Base-by-base conservation (phyloP, 2,329 filamentous ascomycete species). In the Penicillium sp. region DNA sequence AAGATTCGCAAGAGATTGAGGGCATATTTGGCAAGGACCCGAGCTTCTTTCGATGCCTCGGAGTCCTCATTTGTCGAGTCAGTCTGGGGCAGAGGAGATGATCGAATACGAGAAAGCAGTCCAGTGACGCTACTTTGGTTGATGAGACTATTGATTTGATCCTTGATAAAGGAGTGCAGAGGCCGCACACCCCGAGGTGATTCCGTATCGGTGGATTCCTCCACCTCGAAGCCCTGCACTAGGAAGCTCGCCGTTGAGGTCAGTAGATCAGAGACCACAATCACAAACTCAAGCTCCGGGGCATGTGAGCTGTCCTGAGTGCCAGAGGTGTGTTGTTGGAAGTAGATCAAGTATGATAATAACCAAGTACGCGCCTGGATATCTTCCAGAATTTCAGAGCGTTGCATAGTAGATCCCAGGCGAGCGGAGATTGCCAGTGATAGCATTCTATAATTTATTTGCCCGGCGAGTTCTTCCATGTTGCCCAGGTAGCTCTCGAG, bases 1-100 rank as follows among this genome's bases (percentile, higher is more conserved):
- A 98, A 98, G 68, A 93, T 93, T 60, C 91, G 87, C 4, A 98
- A 81, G 3, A 99, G 80, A 0, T 91, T 93, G 42, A 98, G 81
- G 2, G 93, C 92, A 72, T 97, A 98, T 30, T 90, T 92, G 13
- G 94, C 92, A 42, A 97, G 81, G 13, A 92, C 80, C 67, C 89
- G 90, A 2, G 91, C 89, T 71, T 90, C 86, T 60, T 84, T 80
- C 7, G 79, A 78, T 25, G 81, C 70, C 70, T 79, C 71, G 65
- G 77, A 63, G 68, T 71, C 54, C 16, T 59, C 59, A 46, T 65
- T 59, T 19, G 66, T 66, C 35, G 68, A 35, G 16, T 69, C 70
- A 30, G 66, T 66, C 43, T 68, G 67, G 16, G 68, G 67, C 7
- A 67, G 19, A 42, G 57, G 56, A 8, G 73, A 72, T 19, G 70